These are phyloP conservation scores for Annulohypoxylon nitens DNA, from an alignment of 495 filamentous ascomycete genomes.

Conservation along the genomic window DNA sequence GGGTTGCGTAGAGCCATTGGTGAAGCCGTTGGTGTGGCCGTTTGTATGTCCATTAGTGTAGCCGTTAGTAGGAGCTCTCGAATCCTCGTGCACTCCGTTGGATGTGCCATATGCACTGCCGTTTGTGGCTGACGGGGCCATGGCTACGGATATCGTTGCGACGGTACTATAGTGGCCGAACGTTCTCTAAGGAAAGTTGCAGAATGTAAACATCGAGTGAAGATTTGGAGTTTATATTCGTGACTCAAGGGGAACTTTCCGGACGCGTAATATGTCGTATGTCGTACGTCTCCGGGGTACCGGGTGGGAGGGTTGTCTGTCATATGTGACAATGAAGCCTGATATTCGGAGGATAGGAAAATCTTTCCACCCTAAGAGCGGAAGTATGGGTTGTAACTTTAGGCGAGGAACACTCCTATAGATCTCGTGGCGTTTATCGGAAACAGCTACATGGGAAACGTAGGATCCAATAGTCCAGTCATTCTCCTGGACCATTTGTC, in stretches of 20 bases:
- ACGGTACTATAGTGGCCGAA: constrained; percentile 41
- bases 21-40: constrained; percentile 30
- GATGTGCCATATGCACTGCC: constrained; percentile 55
- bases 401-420: constrained; percentile 42
- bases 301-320: constrained; percentile 15
- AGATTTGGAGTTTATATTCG: constrained; percentile 45
- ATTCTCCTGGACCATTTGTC: constrained; percentile 42
- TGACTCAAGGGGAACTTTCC: constrained; percentile 32
- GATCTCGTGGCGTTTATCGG: constrained; percentile 45
- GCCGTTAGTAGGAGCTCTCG: constrained; percentile 53
- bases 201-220: constrained; percentile 39
- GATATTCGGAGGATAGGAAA: constrained; percentile 48
- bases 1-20: constrained; percentile 15
- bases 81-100: constrained; percentile 46
- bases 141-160: constrained; percentile 51
- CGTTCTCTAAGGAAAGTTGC: constrained; percentile 35
- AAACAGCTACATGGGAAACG: constrained; percentile 44
- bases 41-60: constrained; percentile 53
- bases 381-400: constrained; percentile 48
- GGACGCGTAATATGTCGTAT: constrained; percentile 43
- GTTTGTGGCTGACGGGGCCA: constrained; percentile 60
- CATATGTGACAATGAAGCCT: constrained; percentile 40
- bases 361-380: constrained; percentile 54
- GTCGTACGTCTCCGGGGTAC: constrained; percentile 35
- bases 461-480: constrained; percentile 41